Conservation (phyloP, 768 basidiomycete species). For the Trametes coccinea region DNA sequence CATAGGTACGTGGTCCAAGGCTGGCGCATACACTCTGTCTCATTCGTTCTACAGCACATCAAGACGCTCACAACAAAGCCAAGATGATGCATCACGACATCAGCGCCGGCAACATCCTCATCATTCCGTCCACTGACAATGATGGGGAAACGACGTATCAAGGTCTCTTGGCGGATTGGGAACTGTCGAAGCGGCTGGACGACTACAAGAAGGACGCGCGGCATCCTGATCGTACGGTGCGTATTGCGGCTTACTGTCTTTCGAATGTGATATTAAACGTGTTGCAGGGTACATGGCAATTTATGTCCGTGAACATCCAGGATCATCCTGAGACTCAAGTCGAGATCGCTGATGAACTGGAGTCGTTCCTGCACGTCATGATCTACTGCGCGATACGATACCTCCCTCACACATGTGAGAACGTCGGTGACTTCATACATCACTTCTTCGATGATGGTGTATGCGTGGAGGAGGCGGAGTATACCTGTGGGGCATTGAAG, state of each 20-base stretch:
- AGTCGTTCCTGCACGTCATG: slow-evolving; percentile 11
- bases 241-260: neutral
- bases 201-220: neutral
- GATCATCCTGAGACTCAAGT: neutral
- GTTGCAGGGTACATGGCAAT: slow-evolving; percentile 11
- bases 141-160: neutral
- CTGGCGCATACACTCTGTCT: no score
- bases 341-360: slow-evolving; percentile 9
- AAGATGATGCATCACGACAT: slow-evolving; percentile 10
- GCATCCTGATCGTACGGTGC: neutral
- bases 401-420: slow-evolving; percentile 12
- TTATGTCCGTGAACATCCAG: neutral
- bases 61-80: neutral
- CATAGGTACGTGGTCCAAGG: no score
- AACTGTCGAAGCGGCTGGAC: neutral
- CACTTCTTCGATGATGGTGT: slow-evolving; percentile 5
- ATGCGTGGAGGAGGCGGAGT: no score
- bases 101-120: slow-evolving; percentile 12
- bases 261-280: no score
- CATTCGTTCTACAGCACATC: neutral
- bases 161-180: slow-evolving; percentile 8
- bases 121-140: neutral
- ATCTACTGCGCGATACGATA: slow-evolving; percentile 12
- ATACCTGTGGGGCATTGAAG: no score
- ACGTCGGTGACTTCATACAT: slow-evolving; percentile 14